Percentiles rank a stretch among this genome's conserved stretches.
These are phyloP conservation scores for Hyaloscypha bicolor DNA, from an alignment of 495 filamentous ascomycete genomes.

Conservation along the genomic window DNA sequence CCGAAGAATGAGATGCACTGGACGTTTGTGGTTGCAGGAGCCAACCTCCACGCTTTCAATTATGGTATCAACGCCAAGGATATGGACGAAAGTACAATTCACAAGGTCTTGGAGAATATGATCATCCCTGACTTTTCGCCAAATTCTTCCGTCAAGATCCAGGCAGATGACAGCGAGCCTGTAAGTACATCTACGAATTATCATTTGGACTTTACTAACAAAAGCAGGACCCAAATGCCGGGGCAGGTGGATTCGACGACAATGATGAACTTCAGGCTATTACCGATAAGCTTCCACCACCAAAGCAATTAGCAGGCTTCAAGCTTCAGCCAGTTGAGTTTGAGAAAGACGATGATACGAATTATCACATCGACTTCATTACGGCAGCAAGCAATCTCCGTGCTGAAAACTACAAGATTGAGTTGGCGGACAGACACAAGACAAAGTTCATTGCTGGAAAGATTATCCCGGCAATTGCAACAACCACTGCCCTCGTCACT, in stretches of 20 bases:
- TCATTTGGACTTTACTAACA: slow-evolving; percentile 5
- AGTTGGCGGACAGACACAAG: slow-evolving; percentile 88
- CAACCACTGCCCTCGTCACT: slow-evolving; percentile 93
- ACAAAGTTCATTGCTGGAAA: slow-evolving; percentile 99
- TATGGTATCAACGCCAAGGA: slow-evolving; percentile 88
- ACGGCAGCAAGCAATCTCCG: slow-evolving; percentile 95
- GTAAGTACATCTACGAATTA: slow-evolving; percentile 40
- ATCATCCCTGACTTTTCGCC: slow-evolving; percentile 96
- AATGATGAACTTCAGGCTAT: slow-evolving; percentile 71
- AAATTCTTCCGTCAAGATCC: slow-evolving; percentile 91
- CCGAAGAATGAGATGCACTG: slow-evolving; percentile 80
- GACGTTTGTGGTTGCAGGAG: slow-evolving; percentile 81
- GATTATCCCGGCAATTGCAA: slow-evolving; percentile 98
- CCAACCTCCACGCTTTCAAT: slow-evolving; percentile 96
- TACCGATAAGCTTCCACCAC: slow-evolving; percentile 66
- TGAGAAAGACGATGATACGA: slow-evolving; percentile 98
- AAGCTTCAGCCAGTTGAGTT: slow-evolving; percentile 92
- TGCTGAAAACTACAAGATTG: slow-evolving; percentile 96
- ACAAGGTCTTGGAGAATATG: slow-evolving; percentile 83
- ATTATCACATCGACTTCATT: slow-evolving; percentile 99
- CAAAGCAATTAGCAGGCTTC: slow-evolving; percentile 81
- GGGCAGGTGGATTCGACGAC: slow-evolving; percentile 62
- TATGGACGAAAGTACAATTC: slow-evolving; percentile 66
- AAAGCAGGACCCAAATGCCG: slow-evolving; percentile 72
- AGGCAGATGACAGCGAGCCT: slow-evolving; percentile 92